Percentiles rank a stretch among this genome's conserved stretches.
These are phyloP conservation scores for Trametopsis cervina DNA, from an alignment of 768 basidiomycete species.

Conservation along the genomic window DNA sequence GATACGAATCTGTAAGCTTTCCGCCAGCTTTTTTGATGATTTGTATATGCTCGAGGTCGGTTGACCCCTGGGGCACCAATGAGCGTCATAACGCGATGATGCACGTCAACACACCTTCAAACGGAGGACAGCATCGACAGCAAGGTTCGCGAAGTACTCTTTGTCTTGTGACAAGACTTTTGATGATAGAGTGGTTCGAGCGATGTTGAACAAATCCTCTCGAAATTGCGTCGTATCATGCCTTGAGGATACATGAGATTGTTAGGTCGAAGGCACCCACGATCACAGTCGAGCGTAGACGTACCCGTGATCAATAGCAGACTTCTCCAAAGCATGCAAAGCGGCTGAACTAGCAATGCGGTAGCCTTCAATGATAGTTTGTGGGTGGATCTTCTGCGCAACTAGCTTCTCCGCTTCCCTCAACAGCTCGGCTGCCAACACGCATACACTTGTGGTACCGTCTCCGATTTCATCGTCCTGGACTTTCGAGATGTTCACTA, in stretches of 20 bases:
- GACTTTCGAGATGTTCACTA: slow-evolving; percentile 99
- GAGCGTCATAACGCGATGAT: not conserved
- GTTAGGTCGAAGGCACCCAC: not conserved
- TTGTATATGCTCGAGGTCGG: slow-evolving; percentile 96
- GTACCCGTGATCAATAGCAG: slow-evolving; percentile 81
- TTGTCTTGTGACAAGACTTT: slow-evolving; percentile 98
- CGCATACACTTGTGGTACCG: slow-evolving; percentile 88
- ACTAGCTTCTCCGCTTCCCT: slow-evolving; percentile 96
- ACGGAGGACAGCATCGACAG: slow-evolving; percentile 92
- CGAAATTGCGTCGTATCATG: slow-evolving; percentile 66
- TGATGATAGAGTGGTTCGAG: slow-evolving; percentile 89
- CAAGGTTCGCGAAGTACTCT: slow-evolving; percentile 95
- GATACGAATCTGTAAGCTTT: slow-evolving; percentile 95
- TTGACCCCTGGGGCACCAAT: slow-evolving; percentile 62
- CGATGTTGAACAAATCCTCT: slow-evolving; percentile 92
- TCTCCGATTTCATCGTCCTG: slow-evolving; percentile 99
- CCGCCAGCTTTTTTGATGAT: slow-evolving; percentile 99
- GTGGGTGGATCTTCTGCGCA: slow-evolving; percentile 89
- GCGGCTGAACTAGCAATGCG: slow-evolving; percentile 86
- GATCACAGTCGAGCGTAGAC: slow-evolving; percentile 23
- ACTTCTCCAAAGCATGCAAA: slow-evolving; percentile 72
- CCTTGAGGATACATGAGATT: not conserved
- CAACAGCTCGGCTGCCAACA: slow-evolving; percentile 85
- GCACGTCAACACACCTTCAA: slow-evolving; percentile 52
- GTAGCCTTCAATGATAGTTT: slow-evolving; percentile 96